Evolutionary conservation across 495 filamentous ascomycete species (phyloP).

Genomic region (Hypoxylon subgilvum): DNA sequence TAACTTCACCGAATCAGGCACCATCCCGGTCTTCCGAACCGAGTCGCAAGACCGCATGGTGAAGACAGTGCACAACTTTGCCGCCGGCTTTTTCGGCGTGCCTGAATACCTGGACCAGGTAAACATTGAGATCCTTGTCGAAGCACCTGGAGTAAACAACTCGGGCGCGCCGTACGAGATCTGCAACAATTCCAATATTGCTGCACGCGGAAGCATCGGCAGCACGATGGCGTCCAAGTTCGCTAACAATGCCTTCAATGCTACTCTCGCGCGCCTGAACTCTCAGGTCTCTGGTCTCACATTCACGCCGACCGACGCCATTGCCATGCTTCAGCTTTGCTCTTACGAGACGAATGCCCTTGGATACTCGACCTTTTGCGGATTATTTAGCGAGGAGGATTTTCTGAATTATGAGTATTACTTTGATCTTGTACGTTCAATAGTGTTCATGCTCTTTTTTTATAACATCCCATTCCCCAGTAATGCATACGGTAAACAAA

Average conservation of each 20-base stretch:
- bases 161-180: slow-evolving; percentile 42
- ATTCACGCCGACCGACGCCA: slow-evolving; percentile 30
- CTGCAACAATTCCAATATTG: slow-evolving; percentile 44
- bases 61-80: slow-evolving; percentile 50
- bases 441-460: not conserved
- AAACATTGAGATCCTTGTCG: slow-evolving; percentile 47
- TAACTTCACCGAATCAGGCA: slow-evolving; percentile 44
- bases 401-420: slow-evolving; percentile 45
- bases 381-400: slow-evolving; percentile 44
- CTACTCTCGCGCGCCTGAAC: slow-evolving; percentile 36
- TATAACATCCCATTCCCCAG: too few species aligned
- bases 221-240: slow-evolving; percentile 34
- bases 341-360: slow-evolving; percentile 40
- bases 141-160: slow-evolving; percentile 38
- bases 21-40: slow-evolving; percentile 47
- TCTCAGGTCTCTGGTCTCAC: slow-evolving; percentile 39
- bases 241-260: slow-evolving; percentile 32
- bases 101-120: slow-evolving; percentile 46
- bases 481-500: too few species aligned
- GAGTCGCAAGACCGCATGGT: slow-evolving; percentile 47
- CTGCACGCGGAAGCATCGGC: slow-evolving; percentile 39
- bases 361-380: slow-evolving; percentile 41
- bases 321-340: slow-evolving; percentile 42
- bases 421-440: slow-evolving; percentile 36
- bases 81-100: slow-evolving; percentile 49